A percentile compares a stretch with the other conserved stretches of the same genome.
Conservation (phyloP, 106 monocot species). For the Dendrobium huoshanense region DNA sequence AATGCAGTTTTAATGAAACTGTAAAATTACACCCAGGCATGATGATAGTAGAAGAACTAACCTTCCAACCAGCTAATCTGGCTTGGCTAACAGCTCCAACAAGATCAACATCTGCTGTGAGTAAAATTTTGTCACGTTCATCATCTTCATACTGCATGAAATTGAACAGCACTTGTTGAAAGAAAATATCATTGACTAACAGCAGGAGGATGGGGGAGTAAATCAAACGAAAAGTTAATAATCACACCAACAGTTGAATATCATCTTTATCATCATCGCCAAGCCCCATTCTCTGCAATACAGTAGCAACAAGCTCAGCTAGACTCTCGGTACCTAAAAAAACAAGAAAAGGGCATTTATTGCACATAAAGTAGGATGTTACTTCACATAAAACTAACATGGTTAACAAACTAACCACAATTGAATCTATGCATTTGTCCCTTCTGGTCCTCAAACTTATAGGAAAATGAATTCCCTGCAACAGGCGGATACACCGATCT, state of each 20-base stretch:
- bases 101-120: slow-evolving; percentile 73
- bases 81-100: slow-evolving; percentile 65
- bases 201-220: not conserved
- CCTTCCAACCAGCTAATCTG: slow-evolving; percentile 73
- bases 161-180: not conserved
- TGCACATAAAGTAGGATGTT: not conserved
- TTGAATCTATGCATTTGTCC: slow-evolving; percentile 78
- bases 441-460: slow-evolving; percentile 71
- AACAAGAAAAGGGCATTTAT: not conserved
- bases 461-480: slow-evolving; percentile 67
- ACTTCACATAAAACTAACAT: not conserved
- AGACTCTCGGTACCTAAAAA: slow-evolving; percentile 62
- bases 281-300: slow-evolving; percentile 52
- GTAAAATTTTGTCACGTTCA: slow-evolving; percentile 79
- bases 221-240: not conserved
- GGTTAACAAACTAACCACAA: slow-evolving; percentile 43
- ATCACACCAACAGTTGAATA: slow-evolving; percentile 59
- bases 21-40: not conserved
- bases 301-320: slow-evolving; percentile 52
- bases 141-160: slow-evolving; percentile 90
- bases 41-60: slow-evolving; percentile 14
- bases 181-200: not conserved
- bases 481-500: slow-evolving; percentile 57
- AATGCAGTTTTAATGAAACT: not conserved
- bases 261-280: slow-evolving; percentile 23